Evolutionary conservation across 148 eudicot species (phyloP), one percentile per base, ranked within the genome.

Genomic region (Rhododendron ferrugineum): DNA sequence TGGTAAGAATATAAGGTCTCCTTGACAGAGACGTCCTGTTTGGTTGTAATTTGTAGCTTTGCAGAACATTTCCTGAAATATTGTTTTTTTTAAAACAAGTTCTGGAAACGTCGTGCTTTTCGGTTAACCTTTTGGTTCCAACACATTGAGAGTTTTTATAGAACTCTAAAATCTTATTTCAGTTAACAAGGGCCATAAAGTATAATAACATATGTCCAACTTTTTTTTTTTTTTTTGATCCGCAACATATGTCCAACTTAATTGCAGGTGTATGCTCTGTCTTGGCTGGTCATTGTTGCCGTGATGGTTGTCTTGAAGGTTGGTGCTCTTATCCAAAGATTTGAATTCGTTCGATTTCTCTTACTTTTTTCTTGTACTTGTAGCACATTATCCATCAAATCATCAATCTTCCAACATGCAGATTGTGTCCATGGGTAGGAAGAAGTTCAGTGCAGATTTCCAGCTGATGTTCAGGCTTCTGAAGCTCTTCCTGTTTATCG

Each of bases 251-350:
- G 36, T 32, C 74, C 30, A 36, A 40, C 47, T 49, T 88, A 60
- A 78, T 72, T 34, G 47, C 92, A 94, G 98, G 91, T 92, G 26
- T 94, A 94, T 86, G 95, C 90, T 85, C 81, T 94, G 81, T 94
- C 98, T 60, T 94, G 98, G 98, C 89, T 94, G 18, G 98, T 94
- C 80, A 93, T 94, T 86, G 91, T 88, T 86, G 95, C 94, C 30
- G 93, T 89, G 72, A 93, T 93, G 86, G 85, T 92, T 80, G 81
- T 94, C 83, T 83, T 94, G 84, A 94, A 94, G 93, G 98, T 91
- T 40, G 30, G 87, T 78, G 20, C 86, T 75, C 60, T 16, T 18
- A 87, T 68, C 74, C 49, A 37, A 8, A 34, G 16, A 5, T 32
- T 37, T 7, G 16, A 15, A 4, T 3, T 66, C 26, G 3, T n/a